Conservation (phyloP, 1,284 basidiomycete species). For the Cystobasidium pallidum region DNA sequence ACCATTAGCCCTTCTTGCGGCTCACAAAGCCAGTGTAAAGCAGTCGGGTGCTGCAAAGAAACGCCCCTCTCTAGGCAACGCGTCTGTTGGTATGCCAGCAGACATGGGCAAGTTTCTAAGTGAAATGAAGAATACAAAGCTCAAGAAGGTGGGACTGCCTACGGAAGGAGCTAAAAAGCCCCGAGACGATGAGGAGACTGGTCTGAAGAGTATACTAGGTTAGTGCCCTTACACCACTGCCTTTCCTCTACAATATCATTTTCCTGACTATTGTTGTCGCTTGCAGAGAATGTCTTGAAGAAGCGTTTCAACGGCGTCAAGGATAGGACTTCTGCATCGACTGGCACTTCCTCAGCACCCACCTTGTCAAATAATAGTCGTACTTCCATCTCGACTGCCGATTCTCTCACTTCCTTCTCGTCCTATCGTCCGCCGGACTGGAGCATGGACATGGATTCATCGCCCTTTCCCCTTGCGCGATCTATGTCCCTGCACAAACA, state of each 20-base stretch:
- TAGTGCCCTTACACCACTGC: not conserved
- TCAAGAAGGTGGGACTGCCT: slow-evolving; percentile 35
- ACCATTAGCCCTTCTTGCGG: slow-evolving; percentile 27
- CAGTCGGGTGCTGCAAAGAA: slow-evolving; percentile 5
- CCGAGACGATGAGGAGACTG: slow-evolving; percentile 36
- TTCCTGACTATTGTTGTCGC: no score
- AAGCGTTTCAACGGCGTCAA: slow-evolving; percentile 32
- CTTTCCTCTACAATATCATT: no score
- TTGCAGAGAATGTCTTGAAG: slow-evolving; percentile 26
- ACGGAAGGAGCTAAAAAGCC: slow-evolving; percentile 27
- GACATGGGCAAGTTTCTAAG: slow-evolving; percentile 42
- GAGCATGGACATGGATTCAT: slow-evolving; percentile 25
- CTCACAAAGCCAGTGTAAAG: slow-evolving; percentile 14
- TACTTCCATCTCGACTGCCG: slow-evolving; percentile 12
- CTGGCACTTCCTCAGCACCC: not conserved
- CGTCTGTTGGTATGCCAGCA: slow-evolving; percentile 24
- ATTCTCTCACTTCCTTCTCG: slow-evolving; percentile 37
- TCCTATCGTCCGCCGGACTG: slow-evolving; percentile 42
- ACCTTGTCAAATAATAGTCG: slow-evolving; percentile 11
- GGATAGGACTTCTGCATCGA: slow-evolving; percentile 26
- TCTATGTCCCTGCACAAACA: slow-evolving; percentile 8
- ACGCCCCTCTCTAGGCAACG: not conserved
- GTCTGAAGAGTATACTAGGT: slow-evolving; percentile 38
- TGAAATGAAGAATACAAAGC: slow-evolving; percentile 38
- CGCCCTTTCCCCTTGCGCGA: slow-evolving; percentile 26